Conservation (phyloP, 768 basidiomycete species). For the Tulasnella sp. region DNA sequence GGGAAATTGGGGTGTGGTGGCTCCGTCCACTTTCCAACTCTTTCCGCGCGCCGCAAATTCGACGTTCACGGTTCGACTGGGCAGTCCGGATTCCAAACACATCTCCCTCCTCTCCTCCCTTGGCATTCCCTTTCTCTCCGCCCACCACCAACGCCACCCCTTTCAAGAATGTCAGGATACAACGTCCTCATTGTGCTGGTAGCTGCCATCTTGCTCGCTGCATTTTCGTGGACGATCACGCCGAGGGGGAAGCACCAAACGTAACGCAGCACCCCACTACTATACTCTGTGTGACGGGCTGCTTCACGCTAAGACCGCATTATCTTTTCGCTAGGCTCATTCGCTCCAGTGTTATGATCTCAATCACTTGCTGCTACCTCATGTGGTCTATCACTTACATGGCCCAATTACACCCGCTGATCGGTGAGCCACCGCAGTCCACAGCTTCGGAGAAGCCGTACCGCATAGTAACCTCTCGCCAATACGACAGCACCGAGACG, state of each 20-base stretch:
- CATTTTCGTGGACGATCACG: constrained; percentile 53
- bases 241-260: constrained; percentile 88
- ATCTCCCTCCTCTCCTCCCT: neutral
- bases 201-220: constrained; percentile 56
- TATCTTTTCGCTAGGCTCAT: constrained; percentile 57
- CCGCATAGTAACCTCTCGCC: neutral
- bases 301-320: neutral
- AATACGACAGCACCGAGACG: constrained; percentile 22
- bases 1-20: constrained; percentile 10
- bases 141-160: constrained; percentile 4
- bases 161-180: constrained; percentile 36
- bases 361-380: constrained; percentile 77
- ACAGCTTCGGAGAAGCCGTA: neutral
- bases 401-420: constrained; percentile 85
- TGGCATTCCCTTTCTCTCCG: neutral
- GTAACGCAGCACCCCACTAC: constrained; percentile 35
- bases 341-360: constrained; percentile 70
- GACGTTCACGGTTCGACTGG: constrained; percentile 1
- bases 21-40: constrained; percentile 5
- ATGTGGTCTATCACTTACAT: constrained; percentile 98
- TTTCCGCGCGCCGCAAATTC: neutral
- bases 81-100: neutral
- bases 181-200: constrained; percentile 63
- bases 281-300: neutral
- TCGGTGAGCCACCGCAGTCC: constrained; percentile 46